These are phyloP conservation scores for Diaporthe australafricana DNA, from an alignment of 2,329 filamentous ascomycete species.

Conservation along the genomic window DNA sequence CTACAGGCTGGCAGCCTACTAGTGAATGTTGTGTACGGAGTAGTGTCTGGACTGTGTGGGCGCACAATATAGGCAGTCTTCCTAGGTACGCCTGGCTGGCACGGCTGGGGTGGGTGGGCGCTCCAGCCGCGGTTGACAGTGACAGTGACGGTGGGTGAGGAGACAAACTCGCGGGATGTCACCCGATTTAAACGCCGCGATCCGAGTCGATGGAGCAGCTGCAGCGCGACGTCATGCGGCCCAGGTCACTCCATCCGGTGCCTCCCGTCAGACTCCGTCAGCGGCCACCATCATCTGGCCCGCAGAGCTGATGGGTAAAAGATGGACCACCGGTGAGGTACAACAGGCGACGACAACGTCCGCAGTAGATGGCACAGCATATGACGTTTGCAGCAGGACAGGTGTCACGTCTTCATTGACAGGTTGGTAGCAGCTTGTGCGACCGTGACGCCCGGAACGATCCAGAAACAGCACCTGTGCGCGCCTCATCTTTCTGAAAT, in stretches of 20 bases:
- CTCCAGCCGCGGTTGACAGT: conserved; percentile 11
- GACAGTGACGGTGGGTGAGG: conserved; percentile 4
- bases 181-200: conserved; percentile 18
- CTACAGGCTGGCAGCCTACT: background rate
- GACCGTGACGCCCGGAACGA: conserved; percentile 15
- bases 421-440: conserved; percentile 12
- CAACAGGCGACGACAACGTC: conserved; percentile 7
- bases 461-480: conserved; percentile 2
- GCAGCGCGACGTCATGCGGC: conserved; percentile 35
- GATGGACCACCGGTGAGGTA: conserved; percentile 6
- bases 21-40: background rate
- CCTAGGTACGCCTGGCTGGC: no score
- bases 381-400: conserved; percentile 38
- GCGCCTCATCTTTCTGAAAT: conserved; percentile 9
- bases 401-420: conserved; percentile 34
- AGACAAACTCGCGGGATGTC: conserved; percentile 22
- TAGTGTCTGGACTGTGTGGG: no score
- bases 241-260: conserved; percentile 27
- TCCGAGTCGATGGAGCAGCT: conserved; percentile 31
- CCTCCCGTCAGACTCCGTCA: conserved; percentile 26
- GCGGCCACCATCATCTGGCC: conserved; percentile 27
- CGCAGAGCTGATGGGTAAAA: conserved; percentile 3
- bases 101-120: conserved; percentile 9
- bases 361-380: conserved; percentile 23
- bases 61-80: background rate